These are phyloP conservation scores for Chrysosphaeria jannelii DNA, from an alignment of 2,329 filamentous ascomycete species.

Conservation along the genomic window DNA sequence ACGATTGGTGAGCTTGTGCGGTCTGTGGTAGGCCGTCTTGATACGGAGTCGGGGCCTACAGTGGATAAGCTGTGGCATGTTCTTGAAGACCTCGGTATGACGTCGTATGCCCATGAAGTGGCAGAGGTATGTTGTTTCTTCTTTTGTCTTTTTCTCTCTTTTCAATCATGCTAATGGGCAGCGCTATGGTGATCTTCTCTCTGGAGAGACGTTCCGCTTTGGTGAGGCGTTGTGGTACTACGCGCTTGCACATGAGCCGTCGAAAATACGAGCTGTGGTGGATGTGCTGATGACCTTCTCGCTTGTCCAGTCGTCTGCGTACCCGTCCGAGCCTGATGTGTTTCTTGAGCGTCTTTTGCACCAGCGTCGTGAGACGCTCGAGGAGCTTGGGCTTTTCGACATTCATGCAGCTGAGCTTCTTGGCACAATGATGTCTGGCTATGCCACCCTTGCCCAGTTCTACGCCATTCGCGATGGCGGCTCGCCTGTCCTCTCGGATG, in stretches of 20 bases:
- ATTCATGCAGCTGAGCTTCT: conserved; percentile 57
- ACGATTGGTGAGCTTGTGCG: conserved; percentile 43
- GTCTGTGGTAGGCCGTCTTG: conserved; percentile 27
- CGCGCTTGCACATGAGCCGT: conserved; percentile 47
- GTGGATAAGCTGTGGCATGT: conserved; percentile 61
- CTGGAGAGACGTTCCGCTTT: conserved; percentile 42
- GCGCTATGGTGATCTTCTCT: conserved; percentile 58
- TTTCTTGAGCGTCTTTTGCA: conserved; percentile 39
- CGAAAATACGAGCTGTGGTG: conserved; percentile 60
- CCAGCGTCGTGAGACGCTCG: conserved; percentile 40
- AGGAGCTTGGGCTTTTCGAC: conserved; percentile 42
- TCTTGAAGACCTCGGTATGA: conserved; percentile 49
- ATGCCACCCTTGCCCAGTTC: conserved; percentile 69
- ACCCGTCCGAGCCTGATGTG: conserved; percentile 38
- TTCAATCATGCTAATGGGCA: conserved; percentile 9
- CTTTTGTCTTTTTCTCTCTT: neutral
- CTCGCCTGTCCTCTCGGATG: conserved; percentile 14
- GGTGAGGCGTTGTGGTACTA: conserved; percentile 79
- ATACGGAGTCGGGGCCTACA: conserved; percentile 34
- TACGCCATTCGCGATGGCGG: conserved; percentile 51
- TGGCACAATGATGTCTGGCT: conserved; percentile 65
- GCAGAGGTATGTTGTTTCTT: conserved; percentile 37
- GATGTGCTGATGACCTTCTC: conserved; percentile 71
- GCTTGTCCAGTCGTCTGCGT: conserved; percentile 56
- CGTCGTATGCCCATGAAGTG: conserved; percentile 47